Evolutionary conservation across 2,329 filamentous ascomycete species (phyloP), one percentile per base, ranked within the genome.

Genomic region (Colletotrichum caudatum): DNA sequence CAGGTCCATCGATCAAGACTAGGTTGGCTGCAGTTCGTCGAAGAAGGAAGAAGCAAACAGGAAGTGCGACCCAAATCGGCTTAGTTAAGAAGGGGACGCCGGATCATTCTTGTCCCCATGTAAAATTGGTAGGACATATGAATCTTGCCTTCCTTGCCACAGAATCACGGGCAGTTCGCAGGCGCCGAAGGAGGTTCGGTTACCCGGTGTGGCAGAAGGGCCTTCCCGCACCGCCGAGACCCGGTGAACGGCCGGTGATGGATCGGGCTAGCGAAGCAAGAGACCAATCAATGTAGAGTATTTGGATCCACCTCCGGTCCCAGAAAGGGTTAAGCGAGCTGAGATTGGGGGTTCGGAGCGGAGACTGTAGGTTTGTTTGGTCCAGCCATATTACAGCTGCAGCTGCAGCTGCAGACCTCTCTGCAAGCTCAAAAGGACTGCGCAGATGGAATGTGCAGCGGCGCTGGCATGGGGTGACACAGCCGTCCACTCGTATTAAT

Each of bases 231-330:
- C 54, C 39, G 54, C 60, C 53, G 37, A 41, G 26, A 33, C 50
- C 69, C 59, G 69, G 46, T 54, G 16, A 64, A 18, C 20, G 57
- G 46, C 59, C 69, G 69, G 69, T 72, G 48, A 72, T 69, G 54
- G 23, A 64, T 64, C 37, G 59, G 65, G 59, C 26, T 69, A 72
- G 65, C 16, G 51, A 54, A 54, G 39, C n/a, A 58, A 69, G 39
- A 16, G 29, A 39, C 29, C 54, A 54, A 35, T 65, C 44, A 46
- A 20, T 23, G 16, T 2, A 37, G 35, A 12, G 16, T 6, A 14
- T 14, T 4, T 11, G 29, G 20, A 20, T 44, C 65, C 59, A 44
- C 65, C 46, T 14, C 61, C 69, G 65, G 69, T 71, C 26, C 29
- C 69, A 57, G 29, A 71, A 71, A 51, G 23, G 53, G 69, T n/a